Percentiles rank a stretch among this genome's conserved stretches.
phyloP scores from a whole-genome alignment of 2,329 filamentous ascomycete genomes.

The Aspergillus sp. region DNA sequence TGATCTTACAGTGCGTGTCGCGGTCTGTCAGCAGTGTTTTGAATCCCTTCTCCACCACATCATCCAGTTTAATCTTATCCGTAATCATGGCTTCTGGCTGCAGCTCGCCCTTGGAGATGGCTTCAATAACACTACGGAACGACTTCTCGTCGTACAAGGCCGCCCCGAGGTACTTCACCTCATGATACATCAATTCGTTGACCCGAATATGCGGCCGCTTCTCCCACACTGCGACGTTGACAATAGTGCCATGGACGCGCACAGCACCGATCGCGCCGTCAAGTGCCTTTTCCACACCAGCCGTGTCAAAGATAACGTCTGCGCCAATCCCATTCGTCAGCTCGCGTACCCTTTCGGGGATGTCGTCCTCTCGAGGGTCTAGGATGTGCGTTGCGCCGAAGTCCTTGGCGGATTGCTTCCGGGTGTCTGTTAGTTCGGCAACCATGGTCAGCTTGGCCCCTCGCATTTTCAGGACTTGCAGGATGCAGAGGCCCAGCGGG shows the following conservation, averaged over 20 bases:
- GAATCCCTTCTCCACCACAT: constrained; percentile 59
- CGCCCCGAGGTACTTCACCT: constrained; percentile 52
- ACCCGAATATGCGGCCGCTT: constrained; percentile 54
- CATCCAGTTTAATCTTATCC: constrained; percentile 54
- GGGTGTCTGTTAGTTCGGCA: constrained; percentile 53
- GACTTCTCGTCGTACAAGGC: constrained; percentile 54
- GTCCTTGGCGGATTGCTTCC: constrained; percentile 52
- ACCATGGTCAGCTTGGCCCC: constrained; percentile 58
- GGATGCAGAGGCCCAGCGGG: constrained; percentile 61
- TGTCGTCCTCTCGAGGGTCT: constrained; percentile 49
- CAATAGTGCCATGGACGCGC: constrained; percentile 55
- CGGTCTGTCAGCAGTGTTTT: constrained; percentile 58
- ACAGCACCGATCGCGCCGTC: constrained; percentile 50
- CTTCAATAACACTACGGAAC: constrained; percentile 58
- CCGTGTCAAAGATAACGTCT: constrained; percentile 63
- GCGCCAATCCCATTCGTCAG: constrained; percentile 52
- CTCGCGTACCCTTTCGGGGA: constrained; percentile 47
- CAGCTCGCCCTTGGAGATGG: constrained; percentile 50
- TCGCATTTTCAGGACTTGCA: constrained; percentile 57
- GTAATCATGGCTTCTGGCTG: constrained; percentile 62
- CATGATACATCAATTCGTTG: constrained; percentile 55
- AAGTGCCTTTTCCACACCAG: constrained; percentile 57
- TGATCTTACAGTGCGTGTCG: constrained; percentile 63
- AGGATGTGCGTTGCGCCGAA: constrained; percentile 59
- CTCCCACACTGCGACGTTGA: constrained; percentile 68